A percentile compares a stretch with the other conserved stretches of the same genome.
Evolutionary conservation across 805 yeast species (phyloP).

Genomic region (Groenewaldozyma salmanticensis): DNA sequence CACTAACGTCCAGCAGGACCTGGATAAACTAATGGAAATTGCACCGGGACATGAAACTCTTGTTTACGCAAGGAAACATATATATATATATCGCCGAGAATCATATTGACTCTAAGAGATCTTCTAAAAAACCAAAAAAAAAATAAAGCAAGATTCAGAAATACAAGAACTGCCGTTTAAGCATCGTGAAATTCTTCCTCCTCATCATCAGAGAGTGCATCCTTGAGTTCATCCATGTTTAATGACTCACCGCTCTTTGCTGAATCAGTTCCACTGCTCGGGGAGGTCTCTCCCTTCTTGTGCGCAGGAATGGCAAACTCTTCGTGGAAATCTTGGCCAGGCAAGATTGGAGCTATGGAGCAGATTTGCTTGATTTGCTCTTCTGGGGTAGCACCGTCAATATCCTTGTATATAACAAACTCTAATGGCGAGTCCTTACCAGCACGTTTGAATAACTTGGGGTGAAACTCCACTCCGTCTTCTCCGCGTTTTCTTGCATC

Average conservation of each 20-base stretch:
- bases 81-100: no score
- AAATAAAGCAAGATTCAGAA: no score
- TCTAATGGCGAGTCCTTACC: conserved; percentile 37
- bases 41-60: conserved; percentile 17
- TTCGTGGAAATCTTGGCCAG: conserved; percentile 63
- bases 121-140: no score
- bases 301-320: conserved; percentile 62
- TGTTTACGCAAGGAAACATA: no score
- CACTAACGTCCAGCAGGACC: not conserved
- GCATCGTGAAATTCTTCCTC: conserved; percentile 22
- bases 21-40: not conserved
- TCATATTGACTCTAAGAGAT: no score
- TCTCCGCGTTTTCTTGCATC: conserved; percentile 65
- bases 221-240: conserved; percentile 11
- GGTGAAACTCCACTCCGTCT: conserved; percentile 71
- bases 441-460: conserved; percentile 56
- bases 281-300: conserved; percentile 32
- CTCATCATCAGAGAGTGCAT: conserved; percentile 16
- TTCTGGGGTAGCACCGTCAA: conserved; percentile 41
- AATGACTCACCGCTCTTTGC: conserved; percentile 3
- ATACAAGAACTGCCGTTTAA: no score
- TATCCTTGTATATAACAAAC: conserved; percentile 55
- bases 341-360: conserved; percentile 67
- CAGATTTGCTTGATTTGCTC: conserved; percentile 47
- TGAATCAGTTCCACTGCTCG: not conserved